A percentile compares a stretch with the other conserved stretches of the same genome.
Evolutionary conservation across 208 protist genomes (phyloP).

Genomic region (Trypanosoma boissoni): DNA sequence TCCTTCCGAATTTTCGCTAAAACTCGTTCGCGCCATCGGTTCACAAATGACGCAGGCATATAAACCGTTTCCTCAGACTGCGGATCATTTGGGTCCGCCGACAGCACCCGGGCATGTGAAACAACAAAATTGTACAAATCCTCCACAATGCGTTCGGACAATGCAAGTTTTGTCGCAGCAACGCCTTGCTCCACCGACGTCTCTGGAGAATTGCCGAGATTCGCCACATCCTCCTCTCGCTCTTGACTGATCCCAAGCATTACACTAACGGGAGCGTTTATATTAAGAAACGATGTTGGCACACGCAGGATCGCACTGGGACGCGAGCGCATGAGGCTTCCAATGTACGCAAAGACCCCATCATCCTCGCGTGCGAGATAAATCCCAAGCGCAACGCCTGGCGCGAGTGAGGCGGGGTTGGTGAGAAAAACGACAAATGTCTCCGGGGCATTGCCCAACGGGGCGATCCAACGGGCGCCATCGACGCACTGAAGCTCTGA

Average conservation of each 20-base stretch:
- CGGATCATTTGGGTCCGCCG: slow-evolving; percentile 6
- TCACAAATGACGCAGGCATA: slow-evolving; percentile 67
- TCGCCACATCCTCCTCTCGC: slow-evolving; percentile 44
- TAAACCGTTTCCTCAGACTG: slow-evolving; percentile 55
- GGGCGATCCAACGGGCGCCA: slow-evolving; percentile 40
- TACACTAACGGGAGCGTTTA: slow-evolving; percentile 29
- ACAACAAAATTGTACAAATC: slow-evolving; percentile 71
- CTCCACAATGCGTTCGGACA: slow-evolving; percentile 66
- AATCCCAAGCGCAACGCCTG: slow-evolving; percentile 42
- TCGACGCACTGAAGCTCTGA: slow-evolving; percentile 45
- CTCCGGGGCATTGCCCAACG: slow-evolving; percentile 43
- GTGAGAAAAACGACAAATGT: slow-evolving; percentile 75
- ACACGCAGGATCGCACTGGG: slow-evolving; percentile 58
- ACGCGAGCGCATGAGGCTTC: slow-evolving; percentile 41
- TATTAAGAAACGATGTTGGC: slow-evolving; percentile 32
- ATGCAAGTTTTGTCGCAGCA: slow-evolving; percentile 52
- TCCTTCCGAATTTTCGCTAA: slow-evolving; percentile 61
- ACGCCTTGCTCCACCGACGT: slow-evolving; percentile 40
- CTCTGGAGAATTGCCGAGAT: slow-evolving; percentile 43
- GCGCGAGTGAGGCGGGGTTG: slow-evolving; percentile 34
- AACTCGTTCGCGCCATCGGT: slow-evolving; percentile 54
- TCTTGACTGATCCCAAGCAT: slow-evolving; percentile 66
- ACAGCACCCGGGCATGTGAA: slow-evolving; percentile 43
- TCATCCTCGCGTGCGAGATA: slow-evolving; percentile 61
- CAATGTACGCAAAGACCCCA: slow-evolving; percentile 64